These are phyloP conservation scores for Margaritispora aquatica DNA, from an alignment of 495 filamentous ascomycete species.

Conservation along the genomic window DNA sequence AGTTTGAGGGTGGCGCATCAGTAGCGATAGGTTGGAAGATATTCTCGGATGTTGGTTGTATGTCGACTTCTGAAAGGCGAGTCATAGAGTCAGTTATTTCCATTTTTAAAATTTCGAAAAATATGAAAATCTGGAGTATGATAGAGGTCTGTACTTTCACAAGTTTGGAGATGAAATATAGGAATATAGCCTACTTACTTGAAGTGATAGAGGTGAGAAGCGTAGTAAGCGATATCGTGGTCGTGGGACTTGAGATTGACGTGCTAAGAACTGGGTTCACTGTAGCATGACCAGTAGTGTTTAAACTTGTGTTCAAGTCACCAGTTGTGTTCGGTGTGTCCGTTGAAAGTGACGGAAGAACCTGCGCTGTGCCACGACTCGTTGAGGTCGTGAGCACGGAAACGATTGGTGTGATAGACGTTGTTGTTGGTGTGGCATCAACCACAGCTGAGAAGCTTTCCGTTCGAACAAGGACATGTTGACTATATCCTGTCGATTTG, in stretches of 20 bases:
- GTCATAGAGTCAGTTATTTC: no score
- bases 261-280: constrained; percentile 12
- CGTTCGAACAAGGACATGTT: no score
- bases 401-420: no score
- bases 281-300: constrained; percentile 9
- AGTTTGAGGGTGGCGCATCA: constrained; percentile 45
- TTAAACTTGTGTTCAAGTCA: not conserved
- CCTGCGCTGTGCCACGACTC: constrained; percentile 9
- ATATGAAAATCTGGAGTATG: no score
- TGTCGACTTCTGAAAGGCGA: no score
- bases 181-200: no score
- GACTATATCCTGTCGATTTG: not conserved
- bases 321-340: not conserved
- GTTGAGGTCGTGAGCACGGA: not conserved
- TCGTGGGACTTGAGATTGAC: constrained; percentile 13
- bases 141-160: no score
- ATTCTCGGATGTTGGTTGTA: constrained; percentile 21
- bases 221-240: constrained; percentile 10
- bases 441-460: no score
- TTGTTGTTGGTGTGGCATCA: no score
- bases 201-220: not conserved
- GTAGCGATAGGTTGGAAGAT: constrained; percentile 58
- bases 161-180: no score
- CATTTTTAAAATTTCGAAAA: no score
- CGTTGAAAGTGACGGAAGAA: constrained; percentile 6